Percentiles rank a stretch among this genome's conserved stretches.
phyloP scores from a whole-genome alignment of 768 basidiomycete species.

The Russula compacta region DNA sequence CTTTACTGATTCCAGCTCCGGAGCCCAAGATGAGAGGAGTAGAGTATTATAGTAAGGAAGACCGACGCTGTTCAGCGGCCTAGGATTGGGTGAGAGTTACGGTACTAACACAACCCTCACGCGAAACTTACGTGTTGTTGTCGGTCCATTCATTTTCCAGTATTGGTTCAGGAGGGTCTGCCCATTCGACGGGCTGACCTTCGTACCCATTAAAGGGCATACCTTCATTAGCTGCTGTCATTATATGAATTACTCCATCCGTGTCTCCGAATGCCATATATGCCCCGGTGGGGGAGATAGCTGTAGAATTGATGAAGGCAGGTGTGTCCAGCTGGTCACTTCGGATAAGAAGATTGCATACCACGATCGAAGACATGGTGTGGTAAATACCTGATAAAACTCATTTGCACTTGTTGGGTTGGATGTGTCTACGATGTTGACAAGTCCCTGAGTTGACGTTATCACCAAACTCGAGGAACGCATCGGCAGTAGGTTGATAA shows the following conservation, averaged over 20 bases:
- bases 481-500: conserved; percentile 72
- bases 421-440: conserved; percentile 77
- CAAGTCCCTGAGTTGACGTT: conserved; percentile 70
- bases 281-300: conserved; percentile 79
- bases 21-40: conserved; percentile 59
- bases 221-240: conserved; percentile 62
- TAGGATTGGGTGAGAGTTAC: conserved; percentile 25
- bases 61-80: conserved; percentile 83
- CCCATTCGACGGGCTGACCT: conserved; percentile 79
- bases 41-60: conserved; percentile 72
- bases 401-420: conserved; percentile 58
- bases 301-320: conserved; percentile 69
- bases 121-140: conserved; percentile 57
- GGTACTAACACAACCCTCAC: neutral
- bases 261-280: conserved; percentile 91
- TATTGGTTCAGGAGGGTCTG: conserved; percentile 58
- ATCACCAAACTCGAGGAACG: conserved; percentile 66
- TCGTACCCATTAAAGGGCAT: conserved; percentile 84
- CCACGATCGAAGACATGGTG: neutral
- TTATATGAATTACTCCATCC: conserved; percentile 72
- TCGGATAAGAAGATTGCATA: neutral
- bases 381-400: conserved; percentile 64
- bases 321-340: conserved; percentile 52
- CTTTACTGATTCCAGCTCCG: conserved; percentile 44
- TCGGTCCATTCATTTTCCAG: conserved; percentile 76